Conservation (phyloP, 2,329 filamentous ascomycete species). For the Ramularia collo-cygni region DNA sequence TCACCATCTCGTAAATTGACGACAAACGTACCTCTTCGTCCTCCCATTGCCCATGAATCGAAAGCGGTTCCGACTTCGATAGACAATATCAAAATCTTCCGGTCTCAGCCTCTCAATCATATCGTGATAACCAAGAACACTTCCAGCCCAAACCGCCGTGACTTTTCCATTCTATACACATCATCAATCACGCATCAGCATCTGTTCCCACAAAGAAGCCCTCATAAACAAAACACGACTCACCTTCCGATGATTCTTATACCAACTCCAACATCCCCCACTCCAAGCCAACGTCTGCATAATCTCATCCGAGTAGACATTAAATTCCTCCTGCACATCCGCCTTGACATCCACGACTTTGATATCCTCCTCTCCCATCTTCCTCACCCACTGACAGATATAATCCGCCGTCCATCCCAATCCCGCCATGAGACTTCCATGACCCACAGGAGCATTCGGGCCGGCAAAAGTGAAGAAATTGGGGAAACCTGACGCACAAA, state of each 20-base stretch:
- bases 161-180: constrained; percentile 25
- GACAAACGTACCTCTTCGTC: constrained; percentile 25
- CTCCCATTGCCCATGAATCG: constrained; percentile 46
- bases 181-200: too few relatives aligned
- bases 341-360: constrained; percentile 21
- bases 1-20: background rate
- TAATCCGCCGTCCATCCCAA: constrained; percentile 23
- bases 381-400: constrained; percentile 26
- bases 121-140: constrained; percentile 22
- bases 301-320: constrained; percentile 26
- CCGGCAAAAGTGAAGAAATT: constrained; percentile 27
- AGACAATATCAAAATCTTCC: constrained; percentile 45
- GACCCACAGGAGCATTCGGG: constrained; percentile 20
- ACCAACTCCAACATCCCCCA: constrained; percentile 27
- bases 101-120: constrained; percentile 35
- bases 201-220: too few relatives aligned
- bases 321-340: constrained; percentile 26
- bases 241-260: constrained; percentile 23
- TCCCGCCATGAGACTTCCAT: constrained; percentile 23
- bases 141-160: constrained; percentile 28
- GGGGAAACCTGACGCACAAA: constrained; percentile 23
- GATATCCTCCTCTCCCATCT: constrained; percentile 27
- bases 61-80: constrained; percentile 40
- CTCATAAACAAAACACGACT: too few relatives aligned
- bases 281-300: constrained; percentile 28